phyloP scores from a whole-genome alignment of 2,329 filamentous ascomycete genomes.

The Monosporascus sp. region DNA sequence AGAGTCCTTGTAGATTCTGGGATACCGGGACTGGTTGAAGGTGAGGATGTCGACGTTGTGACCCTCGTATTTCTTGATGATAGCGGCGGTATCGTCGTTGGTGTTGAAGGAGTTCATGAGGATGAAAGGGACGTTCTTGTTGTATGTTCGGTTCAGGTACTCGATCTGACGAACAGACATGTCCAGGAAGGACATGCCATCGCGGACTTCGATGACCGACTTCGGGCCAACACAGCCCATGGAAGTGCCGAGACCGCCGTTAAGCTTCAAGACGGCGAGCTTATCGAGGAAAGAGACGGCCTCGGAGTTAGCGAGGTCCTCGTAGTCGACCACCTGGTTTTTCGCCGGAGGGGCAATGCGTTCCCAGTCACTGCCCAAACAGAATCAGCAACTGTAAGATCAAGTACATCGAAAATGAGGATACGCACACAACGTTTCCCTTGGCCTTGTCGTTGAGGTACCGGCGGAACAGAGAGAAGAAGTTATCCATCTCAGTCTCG shows the following conservation, averaged over 20 bases:
- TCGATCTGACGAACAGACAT: constrained; percentile 98
- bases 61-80: constrained; percentile 99
- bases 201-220: constrained; percentile 98
- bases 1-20: constrained; percentile 96
- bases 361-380: constrained; percentile 73
- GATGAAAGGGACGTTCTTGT: constrained; percentile 94
- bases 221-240: constrained; percentile 99
- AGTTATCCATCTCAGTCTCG: constrained; percentile 99
- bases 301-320: constrained; percentile 81
- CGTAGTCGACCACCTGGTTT: constrained; percentile 93
- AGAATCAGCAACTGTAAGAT: constrained; percentile 15
- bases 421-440: constrained; percentile 74
- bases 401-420: not conserved
- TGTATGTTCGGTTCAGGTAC: constrained; percentile 97
- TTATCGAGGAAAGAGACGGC: constrained; percentile 95
- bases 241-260: constrained; percentile 97
- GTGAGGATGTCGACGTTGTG: constrained; percentile 99
- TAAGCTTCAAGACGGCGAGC: constrained; percentile 97
- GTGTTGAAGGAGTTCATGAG: constrained; percentile 99
- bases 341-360: constrained; percentile 91
- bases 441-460: constrained; percentile 99
- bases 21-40: constrained; percentile 99
- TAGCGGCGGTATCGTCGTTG: constrained; percentile 93
- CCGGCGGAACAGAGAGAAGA: constrained; percentile 96
- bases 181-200: constrained; percentile 99